A percentile compares a stretch with the other conserved stretches of the same genome.
These are phyloP conservation scores for Fusarium sp. DNA, from an alignment of 2,329 filamentous ascomycete genomes.

Conservation along the genomic window DNA sequence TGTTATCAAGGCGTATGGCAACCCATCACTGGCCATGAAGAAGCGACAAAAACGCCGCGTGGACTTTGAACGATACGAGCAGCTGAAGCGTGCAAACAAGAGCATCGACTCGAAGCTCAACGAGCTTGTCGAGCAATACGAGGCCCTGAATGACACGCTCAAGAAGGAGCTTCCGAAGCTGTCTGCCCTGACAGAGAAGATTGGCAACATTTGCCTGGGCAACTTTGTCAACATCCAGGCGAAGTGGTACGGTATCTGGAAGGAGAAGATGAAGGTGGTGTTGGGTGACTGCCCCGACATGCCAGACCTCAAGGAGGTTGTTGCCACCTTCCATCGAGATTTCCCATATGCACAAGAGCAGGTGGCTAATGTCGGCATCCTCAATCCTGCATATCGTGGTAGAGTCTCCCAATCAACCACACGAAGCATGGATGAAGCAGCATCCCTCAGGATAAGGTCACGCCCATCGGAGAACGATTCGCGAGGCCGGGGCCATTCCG, in stretches of 20 bases:
- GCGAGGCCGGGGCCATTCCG: constrained; percentile 66
- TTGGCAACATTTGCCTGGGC: constrained; percentile 82
- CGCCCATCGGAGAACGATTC: constrained; percentile 59
- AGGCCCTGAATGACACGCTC: constrained; percentile 88
- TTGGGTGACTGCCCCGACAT: constrained; percentile 69
- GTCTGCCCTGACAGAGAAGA: constrained; percentile 78
- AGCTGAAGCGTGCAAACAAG: constrained; percentile 79
- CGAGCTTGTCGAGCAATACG: constrained; percentile 87
- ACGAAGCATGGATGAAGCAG: constrained; percentile 59
- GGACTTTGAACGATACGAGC: constrained; percentile 83
- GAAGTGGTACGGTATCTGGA: constrained; percentile 83
- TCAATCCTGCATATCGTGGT: constrained; percentile 74
- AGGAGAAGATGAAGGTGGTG: constrained; percentile 79
- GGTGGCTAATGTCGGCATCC: constrained; percentile 74
- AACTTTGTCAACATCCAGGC: constrained; percentile 87
- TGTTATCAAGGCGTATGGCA: constrained; percentile 80
- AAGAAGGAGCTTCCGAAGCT: constrained; percentile 91
- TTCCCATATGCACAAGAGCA: constrained; percentile 78
- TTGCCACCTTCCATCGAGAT: constrained; percentile 79
- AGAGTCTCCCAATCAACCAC: constrained; percentile 67
- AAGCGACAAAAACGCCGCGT: constrained; percentile 92
- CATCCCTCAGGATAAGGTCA: constrained; percentile 57
- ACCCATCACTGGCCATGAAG: constrained; percentile 87
- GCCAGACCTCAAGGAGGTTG: constrained; percentile 74
- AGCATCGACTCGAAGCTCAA: constrained; percentile 85